phyloP scores from a whole-genome alignment of 73 alveolate genomes.

The Paramecium sonneborni region DNA sequence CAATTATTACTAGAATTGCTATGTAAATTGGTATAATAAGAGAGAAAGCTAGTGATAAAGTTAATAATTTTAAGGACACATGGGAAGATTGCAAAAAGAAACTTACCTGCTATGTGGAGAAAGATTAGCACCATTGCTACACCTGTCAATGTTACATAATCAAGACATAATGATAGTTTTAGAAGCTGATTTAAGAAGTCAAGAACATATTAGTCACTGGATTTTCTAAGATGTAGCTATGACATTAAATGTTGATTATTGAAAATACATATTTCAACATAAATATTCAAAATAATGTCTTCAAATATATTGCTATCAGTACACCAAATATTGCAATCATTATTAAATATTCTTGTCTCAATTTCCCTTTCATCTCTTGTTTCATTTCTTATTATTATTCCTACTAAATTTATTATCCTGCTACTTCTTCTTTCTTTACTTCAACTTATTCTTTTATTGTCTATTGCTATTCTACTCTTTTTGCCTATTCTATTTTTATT shows the following conservation, averaged over 20 bases:
- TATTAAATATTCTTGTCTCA: not conserved
- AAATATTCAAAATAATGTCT: not conserved
- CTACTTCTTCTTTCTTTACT: no score
- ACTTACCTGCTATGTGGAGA: not conserved
- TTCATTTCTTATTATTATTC: not conserved
- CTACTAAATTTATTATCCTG: not conserved
- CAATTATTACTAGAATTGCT: conserved; percentile 10
- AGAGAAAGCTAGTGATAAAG: conserved; percentile 52
- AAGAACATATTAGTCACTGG: conserved; percentile 99
- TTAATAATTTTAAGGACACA: not conserved
- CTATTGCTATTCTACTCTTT: not conserved
- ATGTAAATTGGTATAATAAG: conserved; percentile 49
- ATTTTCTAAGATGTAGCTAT: conserved; percentile 98
- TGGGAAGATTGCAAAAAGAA: conserved; percentile 20
- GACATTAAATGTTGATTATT: conserved; percentile 93
- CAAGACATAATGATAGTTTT: conserved; percentile 98
- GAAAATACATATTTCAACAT: not conserved
- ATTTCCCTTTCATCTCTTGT: not conserved
- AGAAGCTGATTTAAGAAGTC: conserved; percentile 99
- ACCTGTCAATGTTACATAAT: conserved; percentile 98
- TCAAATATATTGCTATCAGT: not conserved
- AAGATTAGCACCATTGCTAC: conserved; percentile 69
- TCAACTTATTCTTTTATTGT: not conserved
- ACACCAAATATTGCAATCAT: not conserved
- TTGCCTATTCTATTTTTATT: not conserved